Percentiles rank a stretch among this genome's conserved stretches.
Conservation (phyloP, 2,329 filamentous ascomycete genomes). For the Epichloe scottii region DNA sequence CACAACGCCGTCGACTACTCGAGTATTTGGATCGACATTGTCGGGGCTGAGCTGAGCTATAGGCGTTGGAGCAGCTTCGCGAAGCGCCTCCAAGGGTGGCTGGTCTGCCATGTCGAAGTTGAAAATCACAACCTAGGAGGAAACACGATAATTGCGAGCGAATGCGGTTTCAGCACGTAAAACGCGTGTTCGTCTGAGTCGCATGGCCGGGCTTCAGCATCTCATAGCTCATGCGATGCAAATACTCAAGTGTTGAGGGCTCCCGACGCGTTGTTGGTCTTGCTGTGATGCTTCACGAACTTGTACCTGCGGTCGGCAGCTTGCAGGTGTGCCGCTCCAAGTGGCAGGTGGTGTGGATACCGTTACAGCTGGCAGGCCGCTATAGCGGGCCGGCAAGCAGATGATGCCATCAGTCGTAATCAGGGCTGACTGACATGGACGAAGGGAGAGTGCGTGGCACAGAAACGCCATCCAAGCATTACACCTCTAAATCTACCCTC, state of each 20-base stretch:
- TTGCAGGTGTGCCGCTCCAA: not conserved
- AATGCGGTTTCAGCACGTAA: not conserved
- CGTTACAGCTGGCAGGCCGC: not conserved
- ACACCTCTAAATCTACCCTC: no score
- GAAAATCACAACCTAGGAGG: not conserved
- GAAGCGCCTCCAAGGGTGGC: slow-evolving; percentile 13
- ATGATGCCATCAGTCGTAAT: not conserved
- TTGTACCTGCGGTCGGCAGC: not conserved
- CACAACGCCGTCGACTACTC: slow-evolving; percentile 55
- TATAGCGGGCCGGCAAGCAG: not conserved
- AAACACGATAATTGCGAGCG: not conserved
- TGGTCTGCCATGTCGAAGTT: slow-evolving; percentile 13
- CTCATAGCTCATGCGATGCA: not conserved
- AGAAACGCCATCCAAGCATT: no score
- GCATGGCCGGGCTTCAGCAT: not conserved
- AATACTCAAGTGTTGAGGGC: not conserved
- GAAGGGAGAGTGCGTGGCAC: not conserved
- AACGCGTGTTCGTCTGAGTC: not conserved
- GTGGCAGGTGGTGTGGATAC: slow-evolving; percentile 2
- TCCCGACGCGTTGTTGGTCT: not conserved
- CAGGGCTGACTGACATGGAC: not conserved
- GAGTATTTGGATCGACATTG: slow-evolving; percentile 26
- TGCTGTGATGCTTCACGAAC: not conserved
- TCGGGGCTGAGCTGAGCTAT: slow-evolving; percentile 44
- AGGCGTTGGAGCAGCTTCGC: slow-evolving; percentile 27